Base-by-base conservation (phyloP, 768 basidiomycete species). In the Termitomyces titanicus region DNA sequence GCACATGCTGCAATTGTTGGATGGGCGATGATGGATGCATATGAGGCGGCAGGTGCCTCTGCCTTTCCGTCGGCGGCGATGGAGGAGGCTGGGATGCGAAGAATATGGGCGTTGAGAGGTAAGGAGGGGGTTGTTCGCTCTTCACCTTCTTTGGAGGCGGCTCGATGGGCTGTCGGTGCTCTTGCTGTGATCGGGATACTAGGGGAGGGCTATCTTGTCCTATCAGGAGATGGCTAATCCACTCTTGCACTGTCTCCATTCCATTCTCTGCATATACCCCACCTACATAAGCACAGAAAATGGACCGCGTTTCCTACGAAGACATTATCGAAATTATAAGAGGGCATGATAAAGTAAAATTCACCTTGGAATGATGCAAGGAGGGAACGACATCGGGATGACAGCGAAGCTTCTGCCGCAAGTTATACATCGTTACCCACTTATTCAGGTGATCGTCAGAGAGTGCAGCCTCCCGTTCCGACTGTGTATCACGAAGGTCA, bases 241-340 rank as follows among this genome's bases (percentile, higher is more conserved):
- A 89, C 55, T 74, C 68, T 62, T 78, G 76, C 55, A 86, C 78
- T 34, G 66, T 68, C 17, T 70, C 65, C 57, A 79, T 68, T 39
- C 86, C 87, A 60, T 72, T 75, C 55, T 83, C 79, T 57, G 70
- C 63, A 63, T 77, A 87, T 25, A 87, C 75, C 37, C 80, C 88
- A 43, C 85, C 88, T 33, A 86, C 76, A 70, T 88, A 89, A 39
- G 86, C 82, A 61, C 79, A 73, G 65, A 89, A 87, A 18, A 89
- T 70, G 17, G 74, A 64, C 33, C 74, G 74, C 6, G 77, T 76
- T 72, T 87, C 84, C 84, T 86, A 37, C 25, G 9, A 22, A 35
- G 63, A 29, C 51, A 47, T 47, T 47, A 12, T 22, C 11, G 35
- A 43, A 29, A 51, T 47, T 54, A 53, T 35, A 63, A 59, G n/a